Base-by-base conservation (phyloP, 2,329 filamentous ascomycete genomes). In the Pezicula carpinea region DNA sequence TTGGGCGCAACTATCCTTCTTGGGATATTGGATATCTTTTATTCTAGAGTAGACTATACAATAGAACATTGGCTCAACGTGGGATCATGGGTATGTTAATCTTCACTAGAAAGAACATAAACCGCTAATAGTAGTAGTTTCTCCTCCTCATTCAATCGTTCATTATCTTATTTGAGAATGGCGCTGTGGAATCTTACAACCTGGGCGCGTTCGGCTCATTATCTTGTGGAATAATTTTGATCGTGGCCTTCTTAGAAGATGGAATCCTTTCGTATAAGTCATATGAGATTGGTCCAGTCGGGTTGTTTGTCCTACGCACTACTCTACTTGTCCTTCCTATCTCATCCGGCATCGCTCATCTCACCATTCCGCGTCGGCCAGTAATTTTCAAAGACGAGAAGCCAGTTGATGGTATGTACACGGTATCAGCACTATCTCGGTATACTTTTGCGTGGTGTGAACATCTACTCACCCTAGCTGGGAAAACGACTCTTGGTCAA, bases 361-460 rank as follows among this genome's bases (percentile, higher is more conserved):
- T 84, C 10, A 72, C 74, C 1, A 68, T 89, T 13, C 84, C 83
- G 4, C 76, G 87, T 36, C 75, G 86, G 10, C 87, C 87, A 4
- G 72, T 82, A 44, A 80, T 90, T 15, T 87, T 74, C 59, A 74
- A 57, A 52, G 63, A 82, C 32, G 80, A 72, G 21, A 68, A 73
- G 39, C 61, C 72, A 3, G 82, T 92, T 26, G 86, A 91, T 59
- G 69, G 70, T 14, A 75, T 85, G 66, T 74, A 73, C 56, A 84
- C 82, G 0, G 72, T 71, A 3, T 82, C 82, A 2, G 76, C 81
- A 1, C 70, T 84, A 40, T 74, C 68, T 43, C 77, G 80, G 43
- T 79, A 80, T 58, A 86, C 78, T 6, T 91, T 83, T 67, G 68
- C 70, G 41, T 92, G 86, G 86, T 73, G 77, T 1, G 65, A 62